These are phyloP conservation scores for Coprinopsis marcescibilis DNA, from an alignment of 768 basidiomycete genomes.

Conservation along the genomic window DNA sequence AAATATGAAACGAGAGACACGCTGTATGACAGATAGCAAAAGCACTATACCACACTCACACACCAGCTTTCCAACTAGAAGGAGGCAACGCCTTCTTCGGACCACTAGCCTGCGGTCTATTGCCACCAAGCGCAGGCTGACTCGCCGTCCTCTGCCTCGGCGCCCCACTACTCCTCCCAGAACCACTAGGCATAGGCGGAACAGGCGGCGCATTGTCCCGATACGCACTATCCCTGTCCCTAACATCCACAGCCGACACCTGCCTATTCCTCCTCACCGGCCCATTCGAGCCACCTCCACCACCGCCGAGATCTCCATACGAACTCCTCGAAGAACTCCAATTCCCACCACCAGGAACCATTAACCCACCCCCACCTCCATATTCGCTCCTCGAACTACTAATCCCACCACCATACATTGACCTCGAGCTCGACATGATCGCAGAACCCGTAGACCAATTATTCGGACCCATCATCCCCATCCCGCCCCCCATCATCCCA, in stretches of 20 bases:
- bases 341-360: conserved; percentile 21
- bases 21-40: conserved; percentile 1
- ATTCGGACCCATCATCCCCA: conserved; percentile 37
- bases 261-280: conserved; percentile 19
- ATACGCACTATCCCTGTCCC: conserved; percentile 13
- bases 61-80: conserved; percentile 56
- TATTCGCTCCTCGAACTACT: conserved; percentile 58
- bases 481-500: conserved; percentile 27
- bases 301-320: conserved; percentile 60
- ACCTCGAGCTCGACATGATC: conserved; percentile 41
- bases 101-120: conserved; percentile 20
- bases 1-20: neutral
- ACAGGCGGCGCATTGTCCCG: conserved; percentile 38
- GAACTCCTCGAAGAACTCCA: conserved; percentile 58
- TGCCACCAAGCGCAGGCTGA: conserved; percentile 28
- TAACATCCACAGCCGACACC: conserved; percentile 2
- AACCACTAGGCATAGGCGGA: conserved; percentile 29
- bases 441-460: conserved; percentile 43
- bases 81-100: conserved; percentile 42
- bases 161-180: conserved; percentile 10
- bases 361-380: conserved; percentile 36
- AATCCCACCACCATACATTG: conserved; percentile 52
- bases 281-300: neutral
- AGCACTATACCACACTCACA: neutral
- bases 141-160: conserved; percentile 38